These are phyloP conservation scores for Aspergillus udagawae DNA, from an alignment of 2,329 filamentous ascomycete species.

Conservation along the genomic window DNA sequence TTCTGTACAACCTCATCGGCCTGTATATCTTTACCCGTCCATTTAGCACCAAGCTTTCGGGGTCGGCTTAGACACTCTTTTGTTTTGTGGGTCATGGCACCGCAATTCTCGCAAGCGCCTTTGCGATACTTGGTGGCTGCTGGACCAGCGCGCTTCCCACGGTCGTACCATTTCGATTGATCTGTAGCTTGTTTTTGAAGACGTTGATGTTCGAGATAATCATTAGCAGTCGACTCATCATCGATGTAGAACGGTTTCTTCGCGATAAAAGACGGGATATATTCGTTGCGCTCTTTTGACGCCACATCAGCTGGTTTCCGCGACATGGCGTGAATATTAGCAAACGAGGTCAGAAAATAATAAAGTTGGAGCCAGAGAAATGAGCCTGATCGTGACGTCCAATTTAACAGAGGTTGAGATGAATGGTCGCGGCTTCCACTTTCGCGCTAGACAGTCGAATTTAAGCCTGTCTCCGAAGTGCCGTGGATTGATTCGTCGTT, in stretches of 20 bases:
- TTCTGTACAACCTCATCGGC: slow-evolving; percentile 86
- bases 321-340: slow-evolving; percentile 30
- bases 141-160: slow-evolving; percentile 76
- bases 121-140: slow-evolving; percentile 96
- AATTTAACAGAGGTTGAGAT: slow-evolving; percentile 7
- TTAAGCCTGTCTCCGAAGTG: neutral
- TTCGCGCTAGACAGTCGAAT: neutral
- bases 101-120: slow-evolving; percentile 97
- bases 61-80: slow-evolving; percentile 91
- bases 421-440: neutral
- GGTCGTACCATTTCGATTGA: slow-evolving; percentile 85
- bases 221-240: slow-evolving; percentile 68
- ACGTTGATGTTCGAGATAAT: slow-evolving; percentile 96
- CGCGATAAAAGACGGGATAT: slow-evolving; percentile 96
- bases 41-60: slow-evolving; percentile 83
- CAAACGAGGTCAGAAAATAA: neutral
- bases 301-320: slow-evolving; percentile 52
- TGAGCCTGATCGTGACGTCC: slow-evolving; percentile 5
- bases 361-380: neutral
- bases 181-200: slow-evolving; percentile 66
- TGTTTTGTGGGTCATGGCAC: slow-evolving; percentile 91
- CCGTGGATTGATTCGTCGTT: neutral
- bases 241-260: slow-evolving; percentile 95
- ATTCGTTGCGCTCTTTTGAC: slow-evolving; percentile 89
- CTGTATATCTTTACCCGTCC: slow-evolving; percentile 89